phyloP scores from a whole-genome alignment of 2,329 filamentous ascomycete genomes.

The Hymenoscyphus albidus region DNA sequence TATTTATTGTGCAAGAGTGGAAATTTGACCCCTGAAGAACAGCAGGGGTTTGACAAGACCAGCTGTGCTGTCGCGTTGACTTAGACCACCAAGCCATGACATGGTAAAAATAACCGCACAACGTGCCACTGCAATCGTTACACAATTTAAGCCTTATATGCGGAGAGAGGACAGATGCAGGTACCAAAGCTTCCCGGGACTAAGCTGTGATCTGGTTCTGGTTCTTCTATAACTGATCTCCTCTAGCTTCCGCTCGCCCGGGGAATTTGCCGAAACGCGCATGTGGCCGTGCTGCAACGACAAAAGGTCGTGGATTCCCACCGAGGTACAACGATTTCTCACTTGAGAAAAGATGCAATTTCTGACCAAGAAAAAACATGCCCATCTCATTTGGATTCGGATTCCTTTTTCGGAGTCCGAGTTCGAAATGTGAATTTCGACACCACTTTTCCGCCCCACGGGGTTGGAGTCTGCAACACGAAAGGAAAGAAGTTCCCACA shows the following conservation, averaged over 20 bases:
- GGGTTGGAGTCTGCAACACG: background rate
- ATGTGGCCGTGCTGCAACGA: constrained; percentile 11
- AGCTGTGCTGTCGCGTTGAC: background rate
- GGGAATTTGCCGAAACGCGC: constrained; percentile 20
- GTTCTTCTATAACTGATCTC: constrained; percentile 22
- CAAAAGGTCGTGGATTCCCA: constrained; percentile 28
- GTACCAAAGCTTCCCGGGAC: constrained; percentile 21
- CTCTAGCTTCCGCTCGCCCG: constrained; percentile 33
- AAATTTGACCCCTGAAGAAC: background rate
- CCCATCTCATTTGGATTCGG: background rate
- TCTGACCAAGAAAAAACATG: background rate
- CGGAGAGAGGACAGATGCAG: constrained; percentile 22
- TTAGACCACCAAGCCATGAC: background rate
- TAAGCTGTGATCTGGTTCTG: constrained; percentile 22
- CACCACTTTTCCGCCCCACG: background rate
- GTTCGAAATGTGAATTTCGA: background rate
- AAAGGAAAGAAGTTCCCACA: constrained; percentile 43
- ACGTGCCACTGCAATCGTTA: constrained; percentile 4
- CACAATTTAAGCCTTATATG: constrained; percentile 12
- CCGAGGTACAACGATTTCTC: constrained; percentile 16
- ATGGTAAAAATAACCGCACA: background rate
- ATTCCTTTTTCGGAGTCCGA: background rate
- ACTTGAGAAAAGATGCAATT: background rate
- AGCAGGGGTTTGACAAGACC: background rate
- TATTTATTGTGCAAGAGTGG: background rate